Evolutionary conservation across 2,329 filamentous ascomycete species (phyloP).

Genomic region (Arthrobotrys pseudoclavata): DNA sequence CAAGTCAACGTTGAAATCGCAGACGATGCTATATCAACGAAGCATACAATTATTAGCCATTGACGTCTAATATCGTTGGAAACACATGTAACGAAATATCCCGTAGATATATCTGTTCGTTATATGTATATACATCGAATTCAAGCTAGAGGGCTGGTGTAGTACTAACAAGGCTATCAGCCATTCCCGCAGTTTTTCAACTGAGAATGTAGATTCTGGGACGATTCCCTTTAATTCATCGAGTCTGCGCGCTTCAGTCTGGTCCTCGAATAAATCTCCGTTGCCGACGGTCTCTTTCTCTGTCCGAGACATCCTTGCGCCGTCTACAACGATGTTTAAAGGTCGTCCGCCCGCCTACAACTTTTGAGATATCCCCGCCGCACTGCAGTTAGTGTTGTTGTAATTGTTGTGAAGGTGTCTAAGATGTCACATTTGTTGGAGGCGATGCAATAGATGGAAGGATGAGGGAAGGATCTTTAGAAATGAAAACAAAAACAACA

Average conservation of each 20-base stretch:
- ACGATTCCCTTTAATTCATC: slow-evolving; percentile 47
- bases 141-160: neutral
- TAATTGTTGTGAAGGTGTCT: slow-evolving; percentile 1
- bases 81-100: neutral
- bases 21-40: slow-evolving; percentile 61
- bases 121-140: slow-evolving; percentile 1
- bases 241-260: slow-evolving; percentile 57
- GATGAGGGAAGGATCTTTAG: neutral
- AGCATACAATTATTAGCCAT: slow-evolving; percentile 15
- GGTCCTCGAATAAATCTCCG: slow-evolving; percentile 62
- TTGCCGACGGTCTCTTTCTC: slow-evolving; percentile 62
- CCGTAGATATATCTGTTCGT: neutral
- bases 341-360: slow-evolving; percentile 21
- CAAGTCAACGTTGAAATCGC: slow-evolving; percentile 64
- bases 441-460: neutral
- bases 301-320: slow-evolving; percentile 24
- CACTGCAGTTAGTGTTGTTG: slow-evolving; percentile 20
- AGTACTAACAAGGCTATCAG: slow-evolving; percentile 63
- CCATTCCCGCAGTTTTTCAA: slow-evolving; percentile 63
- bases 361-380: slow-evolving; percentile 37
- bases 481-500: neutral
- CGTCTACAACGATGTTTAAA: slow-evolving; percentile 30
- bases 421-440: slow-evolving; percentile 41
- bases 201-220: slow-evolving; percentile 62
- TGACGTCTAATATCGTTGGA: neutral